Evolutionary conservation across 2,329 filamentous ascomycete species (phyloP).

Genomic region (Aspergillus ibericus): DNA sequence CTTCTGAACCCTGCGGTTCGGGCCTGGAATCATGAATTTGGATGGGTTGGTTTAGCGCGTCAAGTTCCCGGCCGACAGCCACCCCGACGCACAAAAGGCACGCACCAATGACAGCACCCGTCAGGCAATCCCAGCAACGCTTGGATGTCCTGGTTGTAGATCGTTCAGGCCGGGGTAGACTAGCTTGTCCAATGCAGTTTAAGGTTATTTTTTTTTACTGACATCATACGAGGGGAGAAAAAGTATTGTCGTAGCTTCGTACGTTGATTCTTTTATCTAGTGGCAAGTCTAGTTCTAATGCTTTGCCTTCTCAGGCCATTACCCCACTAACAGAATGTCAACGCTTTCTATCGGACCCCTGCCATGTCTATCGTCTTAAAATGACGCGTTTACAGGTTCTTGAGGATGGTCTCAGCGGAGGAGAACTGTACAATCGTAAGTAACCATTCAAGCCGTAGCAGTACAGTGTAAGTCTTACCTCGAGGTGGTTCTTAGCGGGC

Average conservation of each 20-base stretch:
- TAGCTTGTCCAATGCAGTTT: slow-evolving; percentile 3
- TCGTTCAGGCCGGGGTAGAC: slow-evolving; percentile 1
- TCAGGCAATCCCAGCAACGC: slow-evolving; percentile 1
- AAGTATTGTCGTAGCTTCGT: slow-evolving; percentile 25
- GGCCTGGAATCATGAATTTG: slow-evolving; percentile 13
- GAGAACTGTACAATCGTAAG: slow-evolving; percentile 34
- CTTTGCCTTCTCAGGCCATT: slow-evolving; percentile 15
- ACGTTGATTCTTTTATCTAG: slow-evolving; percentile 23
- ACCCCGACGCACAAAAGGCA: slow-evolving; percentile 11
- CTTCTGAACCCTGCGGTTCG: neutral
- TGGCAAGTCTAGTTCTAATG: slow-evolving; percentile 23
- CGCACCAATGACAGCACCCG: slow-evolving; percentile 17
- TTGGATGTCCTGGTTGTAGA: slow-evolving; percentile 16
- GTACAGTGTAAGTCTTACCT: slow-evolving; percentile 35
- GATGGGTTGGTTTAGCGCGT: slow-evolving; percentile 24
- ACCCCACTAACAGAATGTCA: slow-evolving; percentile 17
- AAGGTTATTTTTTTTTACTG: neutral
- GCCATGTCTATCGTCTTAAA: slow-evolving; percentile 12
- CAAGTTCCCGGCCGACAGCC: slow-evolving; percentile 22
- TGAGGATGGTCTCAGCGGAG: slow-evolving; percentile 39
- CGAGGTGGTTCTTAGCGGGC: slow-evolving; percentile 43
- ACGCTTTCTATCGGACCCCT: slow-evolving; percentile 18
- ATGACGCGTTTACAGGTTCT: slow-evolving; percentile 34
- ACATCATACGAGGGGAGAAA: slow-evolving; percentile 8
- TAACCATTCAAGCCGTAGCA: slow-evolving; percentile 16